Base-by-base conservation (phyloP, 1,284 basidiomycete species). In the Fomes fomentarius region DNA sequence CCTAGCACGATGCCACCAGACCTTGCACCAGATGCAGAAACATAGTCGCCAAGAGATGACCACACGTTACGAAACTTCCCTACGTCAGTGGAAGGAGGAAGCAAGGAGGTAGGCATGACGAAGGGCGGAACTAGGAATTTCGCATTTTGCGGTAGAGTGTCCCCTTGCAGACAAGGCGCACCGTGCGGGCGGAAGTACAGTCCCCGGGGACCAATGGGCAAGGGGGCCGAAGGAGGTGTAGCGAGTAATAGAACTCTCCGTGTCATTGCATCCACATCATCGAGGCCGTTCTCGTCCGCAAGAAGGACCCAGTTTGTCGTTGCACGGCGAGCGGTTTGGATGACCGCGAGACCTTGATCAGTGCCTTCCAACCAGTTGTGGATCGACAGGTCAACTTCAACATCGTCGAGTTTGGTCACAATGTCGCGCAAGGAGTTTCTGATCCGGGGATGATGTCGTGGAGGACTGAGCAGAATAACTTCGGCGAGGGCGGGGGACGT, bases 111-210 rank as follows among this genome's bases (percentile, higher is more conserved):
- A 7, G 77, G 76, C 26, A 79, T 62, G 4, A 84, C 69, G 58
- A 87, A 82, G 0, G 86, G 86, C 8, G 86, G 85, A 4, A 79
- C 62, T 4, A 87, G 70, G 66, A 79, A 83, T 1, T 71, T 68
- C 5, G 76, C 82, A 19, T 74, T 62, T 33, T 72, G 74, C 35
- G 68, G 56, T 3, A 45, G 46, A 11, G 62, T 49, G 5, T 67
- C 69, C 8, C 71, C 62, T 17, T 57, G 44, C 28, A 74, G 55
- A 44, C 71, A 77, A 35, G 69, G 61, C 26, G 54, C 57, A 41
- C 66, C 68, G 34, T 51, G 58, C 15, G 60, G 39, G 11, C 67
- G 28, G 58, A 22, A 62, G 3, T 63, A 41, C 19, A 76, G 55
- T 15, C 82, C 82, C 43, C 69, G 67, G 3, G 79, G 76, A 26